phyloP scores from a whole-genome alignment of 768 basidiomycete species.

The Leccinum truebloodii region DNA sequence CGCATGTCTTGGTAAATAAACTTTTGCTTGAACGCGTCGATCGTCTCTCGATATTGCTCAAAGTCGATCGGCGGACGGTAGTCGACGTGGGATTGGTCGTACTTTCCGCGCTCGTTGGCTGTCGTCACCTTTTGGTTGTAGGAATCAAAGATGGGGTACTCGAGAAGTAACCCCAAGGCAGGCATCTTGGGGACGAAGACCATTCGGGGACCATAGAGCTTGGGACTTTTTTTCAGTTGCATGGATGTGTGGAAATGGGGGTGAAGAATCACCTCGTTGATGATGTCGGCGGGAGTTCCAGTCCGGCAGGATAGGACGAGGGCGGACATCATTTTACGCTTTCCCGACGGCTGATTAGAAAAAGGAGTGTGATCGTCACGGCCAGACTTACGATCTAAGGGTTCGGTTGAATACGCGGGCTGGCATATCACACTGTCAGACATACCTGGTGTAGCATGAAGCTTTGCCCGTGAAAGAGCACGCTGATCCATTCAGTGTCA shows the following conservation, averaged over 20 bases:
- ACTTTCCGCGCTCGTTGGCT: slow-evolving; percentile 42
- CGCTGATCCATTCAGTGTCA: slow-evolving; percentile 92
- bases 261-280: slow-evolving; percentile 58
- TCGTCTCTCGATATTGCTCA: slow-evolving; percentile 59
- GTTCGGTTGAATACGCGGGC: slow-evolving; percentile 14
- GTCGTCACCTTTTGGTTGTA: slow-evolving; percentile 64
- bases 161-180: slow-evolving; percentile 87
- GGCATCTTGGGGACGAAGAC: slow-evolving; percentile 96
- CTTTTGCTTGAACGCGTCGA: slow-evolving; percentile 81
- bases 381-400: slow-evolving; percentile 32
- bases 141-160: slow-evolving; percentile 78
- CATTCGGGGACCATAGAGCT: slow-evolving; percentile 76
- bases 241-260: background rate
- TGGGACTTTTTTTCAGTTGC: background rate
- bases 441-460: slow-evolving; percentile 98
- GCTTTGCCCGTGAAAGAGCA: slow-evolving; percentile 93
- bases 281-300: slow-evolving; percentile 67
- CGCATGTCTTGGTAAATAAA: slow-evolving; percentile 87
- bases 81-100: slow-evolving; percentile 54
- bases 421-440: slow-evolving; percentile 14
- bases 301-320: slow-evolving; percentile 81
- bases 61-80: slow-evolving; percentile 77
- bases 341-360: slow-evolving; percentile 16
- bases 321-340: slow-evolving; percentile 97
- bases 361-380: background rate